These are phyloP conservation scores for Cucumis sativus DNA, from an alignment of 306 rosid genomes.

Conservation along the genomic window Cucumber_9930_V3 NC_026657.2:9762001-9762500, in stretches of 20 bases:
- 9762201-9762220: constrained; percentile 77
- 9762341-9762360: constrained; percentile 98
- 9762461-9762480: constrained; percentile 4
- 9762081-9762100: neutral
- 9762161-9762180: constrained; percentile 76
- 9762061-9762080: neutral
- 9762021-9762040: constrained; percentile 49
- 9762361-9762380: constrained; percentile 89
- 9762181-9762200: constrained; percentile 91
- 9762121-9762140: constrained; percentile 88
- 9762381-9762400: constrained; percentile 45
- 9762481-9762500: constrained; percentile 44
- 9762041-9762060: neutral
- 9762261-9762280: constrained; percentile 67
- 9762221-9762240: constrained; percentile 67
- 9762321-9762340: constrained; percentile 94
- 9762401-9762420: constrained; percentile 3
- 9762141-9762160: constrained; percentile 59
- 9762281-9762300: constrained; percentile 63
- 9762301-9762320: constrained; percentile 75
- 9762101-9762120: constrained; percentile 33
- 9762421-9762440: neutral
- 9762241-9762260: constrained; percentile 78
- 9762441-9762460: neutral
- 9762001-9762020: constrained; percentile 63